These are phyloP conservation scores for Trichopus zeylanicus DNA, from an alignment of 116 monocot species.

Conservation along the genomic window DNA sequence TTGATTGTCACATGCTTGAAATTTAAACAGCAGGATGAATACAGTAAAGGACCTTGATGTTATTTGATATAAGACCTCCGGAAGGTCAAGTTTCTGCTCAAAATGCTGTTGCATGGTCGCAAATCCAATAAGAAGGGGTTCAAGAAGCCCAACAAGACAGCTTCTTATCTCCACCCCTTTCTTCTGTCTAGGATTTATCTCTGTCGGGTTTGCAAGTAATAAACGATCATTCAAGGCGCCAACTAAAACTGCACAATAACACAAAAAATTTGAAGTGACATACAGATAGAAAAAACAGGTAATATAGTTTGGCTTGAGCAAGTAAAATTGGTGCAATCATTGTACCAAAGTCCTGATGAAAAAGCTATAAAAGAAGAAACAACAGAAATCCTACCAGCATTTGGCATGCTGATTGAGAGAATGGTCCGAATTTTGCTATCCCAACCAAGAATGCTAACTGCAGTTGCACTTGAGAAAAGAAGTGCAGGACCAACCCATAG, in stretches of 20 bases:
- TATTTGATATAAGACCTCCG: conserved; percentile 97
- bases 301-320: not conserved
- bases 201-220: conserved; percentile 74
- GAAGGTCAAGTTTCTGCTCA: conserved; percentile 94
- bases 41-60: conserved; percentile 92
- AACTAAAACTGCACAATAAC: conserved; percentile 62
- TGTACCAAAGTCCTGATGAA: not conserved
- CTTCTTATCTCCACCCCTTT: conserved; percentile 89
- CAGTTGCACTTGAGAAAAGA: conserved; percentile 89
- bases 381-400: conserved; percentile 40
- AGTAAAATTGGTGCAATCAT: not conserved
- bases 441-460: conserved; percentile 91
- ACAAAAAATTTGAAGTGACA: conserved; percentile 1
- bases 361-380: not conserved
- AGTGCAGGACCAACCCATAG: conserved; percentile 96
- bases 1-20: not conserved
- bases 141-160: conserved; percentile 94
- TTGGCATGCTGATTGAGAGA: conserved; percentile 82
- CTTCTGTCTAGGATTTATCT: conserved; percentile 95
- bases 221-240: conserved; percentile 93
- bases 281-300: not conserved
- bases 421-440: conserved; percentile 82
- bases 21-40: not conserved
- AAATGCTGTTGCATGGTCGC: conserved; percentile 96
- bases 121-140: conserved; percentile 97